Percentiles rank a stretch among this genome's conserved stretches.
Conservation (phyloP, 345 rosid genomes). For the Eucalyptus polyanthemos region DNA sequence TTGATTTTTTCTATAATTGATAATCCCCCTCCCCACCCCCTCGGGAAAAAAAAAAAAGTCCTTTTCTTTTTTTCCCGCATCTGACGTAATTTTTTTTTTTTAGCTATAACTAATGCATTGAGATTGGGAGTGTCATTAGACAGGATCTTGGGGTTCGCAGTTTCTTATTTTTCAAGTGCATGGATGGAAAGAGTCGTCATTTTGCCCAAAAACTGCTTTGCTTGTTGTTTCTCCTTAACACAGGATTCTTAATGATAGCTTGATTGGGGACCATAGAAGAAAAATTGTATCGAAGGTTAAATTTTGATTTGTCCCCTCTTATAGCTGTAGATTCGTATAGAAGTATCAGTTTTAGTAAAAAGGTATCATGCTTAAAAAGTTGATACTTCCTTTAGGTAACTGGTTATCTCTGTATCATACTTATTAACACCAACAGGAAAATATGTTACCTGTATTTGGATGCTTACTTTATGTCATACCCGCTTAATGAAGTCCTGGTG, state of each 20-base stretch:
- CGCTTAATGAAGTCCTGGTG: neutral
- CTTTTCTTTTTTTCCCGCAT: neutral
- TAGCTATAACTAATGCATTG: neutral
- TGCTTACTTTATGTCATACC: neutral
- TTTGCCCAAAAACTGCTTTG: neutral
- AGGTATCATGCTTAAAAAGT: neutral
- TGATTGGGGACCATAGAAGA: neutral
- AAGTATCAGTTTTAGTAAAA: neutral
- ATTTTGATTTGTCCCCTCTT: neutral
- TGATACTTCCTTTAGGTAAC: neutral
- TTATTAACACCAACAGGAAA: neutral
- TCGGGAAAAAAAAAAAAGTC: neutral
- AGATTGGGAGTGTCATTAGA: neutral
- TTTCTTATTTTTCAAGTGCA: neutral
- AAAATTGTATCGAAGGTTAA: neutral
- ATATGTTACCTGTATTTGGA: neutral
- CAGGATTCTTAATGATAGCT: neutral
- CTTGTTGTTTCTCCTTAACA: neutral
- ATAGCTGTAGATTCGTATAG: neutral
- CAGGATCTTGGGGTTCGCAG: neutral
- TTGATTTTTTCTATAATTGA: neutral
- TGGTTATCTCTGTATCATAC: neutral
- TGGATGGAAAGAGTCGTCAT: neutral
- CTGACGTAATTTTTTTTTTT: neutral
- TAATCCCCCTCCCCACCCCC: neutral